Evolutionary conservation across 2,329 filamentous ascomycete species (phyloP).

Genomic region (Aureobasidium sp.): DNA sequence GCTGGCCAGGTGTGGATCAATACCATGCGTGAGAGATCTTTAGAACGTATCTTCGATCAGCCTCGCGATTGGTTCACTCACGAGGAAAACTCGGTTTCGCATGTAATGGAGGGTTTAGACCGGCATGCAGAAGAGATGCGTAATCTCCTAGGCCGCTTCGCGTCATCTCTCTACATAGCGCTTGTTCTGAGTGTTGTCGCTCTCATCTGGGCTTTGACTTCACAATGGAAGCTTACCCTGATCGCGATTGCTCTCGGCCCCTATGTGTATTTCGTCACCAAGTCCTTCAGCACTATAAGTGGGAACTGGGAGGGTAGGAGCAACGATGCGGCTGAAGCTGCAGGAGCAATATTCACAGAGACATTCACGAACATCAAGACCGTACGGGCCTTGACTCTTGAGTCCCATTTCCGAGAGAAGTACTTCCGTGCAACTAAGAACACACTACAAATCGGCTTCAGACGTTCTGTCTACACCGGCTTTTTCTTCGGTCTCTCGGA

Average conservation of each 20-base stretch:
- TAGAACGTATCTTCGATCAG: constrained; percentile 64
- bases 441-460: constrained; percentile 54
- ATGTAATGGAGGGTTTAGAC: constrained; percentile 65
- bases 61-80: constrained; percentile 71
- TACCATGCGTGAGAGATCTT: constrained; percentile 56
- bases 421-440: constrained; percentile 44
- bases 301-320: constrained; percentile 63
- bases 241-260: constrained; percentile 64
- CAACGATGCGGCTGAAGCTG: constrained; percentile 53
- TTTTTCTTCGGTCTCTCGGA: constrained; percentile 72
- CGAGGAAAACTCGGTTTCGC: constrained; percentile 53
- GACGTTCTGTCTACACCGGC: constrained; percentile 59
- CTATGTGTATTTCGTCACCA: constrained; percentile 57
- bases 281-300: constrained; percentile 56
- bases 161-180: constrained; percentile 60
- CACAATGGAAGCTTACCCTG: constrained; percentile 74
- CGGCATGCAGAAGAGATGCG: constrained; percentile 81
- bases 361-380: constrained; percentile 72
- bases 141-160: constrained; percentile 70
- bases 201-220: constrained; percentile 62
- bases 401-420: constrained; percentile 60
- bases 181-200: constrained; percentile 60
- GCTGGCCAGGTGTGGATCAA: constrained; percentile 72
- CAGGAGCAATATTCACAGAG: constrained; percentile 60
- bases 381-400: constrained; percentile 66